Evolutionary conservation across 2,329 filamentous ascomycete genomes (phyloP), one percentile per base, ranked within the genome.

Genomic region (Botrytis paeoniae): DNA sequence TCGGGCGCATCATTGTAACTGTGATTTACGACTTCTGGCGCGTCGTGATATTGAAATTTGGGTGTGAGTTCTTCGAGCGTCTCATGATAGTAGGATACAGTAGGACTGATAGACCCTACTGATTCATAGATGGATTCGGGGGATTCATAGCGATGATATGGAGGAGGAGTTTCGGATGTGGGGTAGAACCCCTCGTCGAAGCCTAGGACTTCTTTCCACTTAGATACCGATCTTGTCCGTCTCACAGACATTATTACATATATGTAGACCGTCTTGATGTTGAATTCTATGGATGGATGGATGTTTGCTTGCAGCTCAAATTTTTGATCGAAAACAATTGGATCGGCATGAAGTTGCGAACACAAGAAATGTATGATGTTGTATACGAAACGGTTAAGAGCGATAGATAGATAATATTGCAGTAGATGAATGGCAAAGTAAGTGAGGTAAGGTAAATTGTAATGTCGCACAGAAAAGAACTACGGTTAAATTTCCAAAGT

Each of bases 181-280:
- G 60, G 63, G 71, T 65, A 54, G 64, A 70, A 48, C 68, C 74
- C 77, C 63, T 79, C 78, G 70, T 79, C 78, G 73, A 79, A 79
- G n/a, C 78, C 78, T 5, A 79, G 73, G 41, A 79, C 78, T 60
- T 79, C 76, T 75, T 79, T 79, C 78, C 78, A 79, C 68, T 79
- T 79, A 57, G 73, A 75, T 66, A 74, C 71, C 62, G 78, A 78
- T 60, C 74, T 75, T 64, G 75, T 74, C 12, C 78, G 75, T 63
- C 74, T 71, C 75, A 77, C 70, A 61, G 70, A 69, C 70, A 72
- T 72, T 20, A 48, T 72, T 41, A 54, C 69, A 65, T 66, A 43
- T 66, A 29, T 39, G 64, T 68, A 57, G 35, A 57, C 16, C n/a
- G 25, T 57, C n/a, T 41, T 35, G 60, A 57, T 71, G 43, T 66